phyloP scores from a whole-genome alignment of 2,329 filamentous ascomycete genomes.

The Falciphora oryzae region DNA sequence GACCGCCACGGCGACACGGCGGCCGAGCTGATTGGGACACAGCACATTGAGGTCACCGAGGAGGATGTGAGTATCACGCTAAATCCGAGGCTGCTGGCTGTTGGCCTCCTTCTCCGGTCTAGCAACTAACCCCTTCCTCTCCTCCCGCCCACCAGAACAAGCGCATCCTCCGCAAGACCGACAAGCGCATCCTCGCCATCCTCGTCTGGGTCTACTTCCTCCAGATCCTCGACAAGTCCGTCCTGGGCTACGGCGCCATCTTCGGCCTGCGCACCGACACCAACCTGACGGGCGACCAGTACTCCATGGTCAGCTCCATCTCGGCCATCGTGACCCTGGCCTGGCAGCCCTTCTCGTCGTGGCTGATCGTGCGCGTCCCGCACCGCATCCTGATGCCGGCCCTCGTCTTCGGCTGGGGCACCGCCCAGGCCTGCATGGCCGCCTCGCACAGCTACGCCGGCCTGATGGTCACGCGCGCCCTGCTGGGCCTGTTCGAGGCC shows the following conservation, averaged over 20 bases:
- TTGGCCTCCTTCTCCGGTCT: not conserved
- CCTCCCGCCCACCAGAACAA: slow-evolving; percentile 32
- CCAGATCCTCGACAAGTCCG: slow-evolving; percentile 53
- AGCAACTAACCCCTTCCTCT: not conserved
- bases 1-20: not conserved
- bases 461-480: slow-evolving; percentile 24
- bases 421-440: slow-evolving; percentile 31
- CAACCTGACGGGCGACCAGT: slow-evolving; percentile 45
- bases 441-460: slow-evolving; percentile 21
- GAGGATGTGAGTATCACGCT: not conserved
- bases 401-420: slow-evolving; percentile 39
- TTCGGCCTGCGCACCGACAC: slow-evolving; percentile 47
- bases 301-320: slow-evolving; percentile 53
- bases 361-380: slow-evolving; percentile 55
- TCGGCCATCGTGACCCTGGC: slow-evolving; percentile 53
- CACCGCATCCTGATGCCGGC: slow-evolving; percentile 52
- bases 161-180: slow-evolving; percentile 55
- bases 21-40: slow-evolving; percentile 3
- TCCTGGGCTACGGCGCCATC: slow-evolving; percentile 52
- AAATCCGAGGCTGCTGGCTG: too few relatives aligned
- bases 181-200: slow-evolving; percentile 49
- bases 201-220: slow-evolving; percentile 55
- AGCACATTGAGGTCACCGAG: slow-evolving; percentile 3
- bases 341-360: slow-evolving; percentile 55
- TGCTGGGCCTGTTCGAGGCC: slow-evolving; percentile 30